Base-by-base conservation (phyloP, 495 filamentous ascomycete species). In the Podospora conica region DNA sequence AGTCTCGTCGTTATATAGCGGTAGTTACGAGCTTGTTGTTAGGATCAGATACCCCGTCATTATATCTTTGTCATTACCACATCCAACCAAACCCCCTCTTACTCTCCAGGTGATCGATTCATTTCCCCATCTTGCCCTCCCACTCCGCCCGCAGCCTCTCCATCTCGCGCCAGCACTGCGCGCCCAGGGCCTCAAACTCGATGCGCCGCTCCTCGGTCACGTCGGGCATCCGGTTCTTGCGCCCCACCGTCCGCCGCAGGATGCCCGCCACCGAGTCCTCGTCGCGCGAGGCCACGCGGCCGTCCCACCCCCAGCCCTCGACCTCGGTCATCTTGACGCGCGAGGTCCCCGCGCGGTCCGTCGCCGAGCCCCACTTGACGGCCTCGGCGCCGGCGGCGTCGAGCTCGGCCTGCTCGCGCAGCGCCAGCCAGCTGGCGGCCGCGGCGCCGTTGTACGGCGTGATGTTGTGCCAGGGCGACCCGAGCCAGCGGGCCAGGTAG, bases 401-500 rank as follows among this genome's bases (percentile, higher is more conserved):
- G 27, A 98, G 78, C 53, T 80, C 80, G 1, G 78, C 76, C 66
- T 91, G 86, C n/a, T 86, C 76, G 9, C 87, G 82, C 25, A 97
- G 82, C 0, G 91, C 88, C 18, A 96, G 78, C 88, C 91, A 96
- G 53, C 90, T 87, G 0, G 91, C 84, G 0, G 92, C 84, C 66
- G 77, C 81, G 6, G 93, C 91, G 48, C 89, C 93, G n/a, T 85
- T 83, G 79, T 96, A 96, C 0, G 89, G 80, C 18, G 81, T 83
- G 59, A 91, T 78, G 1, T 85, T 82, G 77, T 98, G 91, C 92
- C 92, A 98, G 27, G 92, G 91, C 3, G 91, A 94, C 23, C 93
- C 92, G 21, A 95, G 77, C 80, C 86, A 88, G 68, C 95, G 89
- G 12, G 87, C 87, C 53, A 90, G 60, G 75, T 88, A 92, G 71